These are phyloP conservation scores for Kregervanrija pseudodelftensis DNA, from an alignment of 805 yeast genomes.

Conservation along the genomic window DNA sequence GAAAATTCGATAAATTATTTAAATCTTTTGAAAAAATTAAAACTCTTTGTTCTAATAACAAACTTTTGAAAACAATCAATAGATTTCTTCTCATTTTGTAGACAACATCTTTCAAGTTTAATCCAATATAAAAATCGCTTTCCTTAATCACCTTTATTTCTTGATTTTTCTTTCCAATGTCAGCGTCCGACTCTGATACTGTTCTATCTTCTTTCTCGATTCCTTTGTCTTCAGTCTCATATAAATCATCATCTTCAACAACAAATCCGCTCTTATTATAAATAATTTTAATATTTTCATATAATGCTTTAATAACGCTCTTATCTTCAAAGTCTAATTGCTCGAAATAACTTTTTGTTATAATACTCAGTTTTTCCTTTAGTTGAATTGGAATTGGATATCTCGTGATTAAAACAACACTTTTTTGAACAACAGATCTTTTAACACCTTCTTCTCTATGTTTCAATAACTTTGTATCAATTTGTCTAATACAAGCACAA, in stretches of 20 bases:
- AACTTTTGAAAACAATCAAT: conserved; percentile 64
- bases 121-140: conserved; percentile 62
- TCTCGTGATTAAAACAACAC: conserved; percentile 72
- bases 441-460: conserved; percentile 20
- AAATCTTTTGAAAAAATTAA: conserved; percentile 75
- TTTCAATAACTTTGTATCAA: conserved; percentile 51
- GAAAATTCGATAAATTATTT: conserved; percentile 72
- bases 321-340: conserved; percentile 74
- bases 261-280: conserved; percentile 27
- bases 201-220: neutral
- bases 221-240: conserved; percentile 11
- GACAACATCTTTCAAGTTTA: conserved; percentile 61
- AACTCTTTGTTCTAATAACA: conserved; percentile 61
- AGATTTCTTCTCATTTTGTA: conserved; percentile 50
- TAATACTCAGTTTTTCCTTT: conserved; percentile 82
- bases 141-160: conserved; percentile 35
- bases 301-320: conserved; percentile 59
- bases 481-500: conserved; percentile 86
- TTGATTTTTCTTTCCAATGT: conserved; percentile 5
- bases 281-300: conserved; percentile 50
- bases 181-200: neutral
- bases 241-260: conserved; percentile 26
- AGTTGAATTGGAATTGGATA: conserved; percentile 86
- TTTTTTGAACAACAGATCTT: conserved; percentile 84
- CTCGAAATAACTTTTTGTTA: conserved; percentile 77